These are phyloP conservation scores for Wickerhamiella musiphila DNA, from an alignment of 805 yeast genomes.

Conservation along the genomic window DNA sequence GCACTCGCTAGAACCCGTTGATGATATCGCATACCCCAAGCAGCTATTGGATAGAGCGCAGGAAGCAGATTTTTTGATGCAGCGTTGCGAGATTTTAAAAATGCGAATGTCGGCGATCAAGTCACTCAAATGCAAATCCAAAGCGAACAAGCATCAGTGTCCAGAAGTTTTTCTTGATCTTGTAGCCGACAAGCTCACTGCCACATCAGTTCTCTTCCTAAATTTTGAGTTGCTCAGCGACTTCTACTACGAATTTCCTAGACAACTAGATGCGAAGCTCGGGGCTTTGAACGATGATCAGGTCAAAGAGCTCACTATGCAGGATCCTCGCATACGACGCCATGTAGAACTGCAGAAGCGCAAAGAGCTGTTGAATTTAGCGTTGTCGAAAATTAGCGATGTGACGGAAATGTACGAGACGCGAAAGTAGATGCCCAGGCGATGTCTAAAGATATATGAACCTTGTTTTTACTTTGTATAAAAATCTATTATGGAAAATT, in stretches of 20 bases:
- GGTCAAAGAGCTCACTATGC: slow-evolving; percentile 78
- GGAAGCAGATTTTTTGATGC: slow-evolving; percentile 64
- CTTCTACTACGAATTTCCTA: slow-evolving; percentile 88
- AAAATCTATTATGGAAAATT: too few relatives aligned
- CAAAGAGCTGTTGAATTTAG: slow-evolving; percentile 72
- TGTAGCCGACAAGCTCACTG: slow-evolving; percentile 77
- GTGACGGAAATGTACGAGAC: slow-evolving; percentile 56
- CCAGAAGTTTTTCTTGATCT: slow-evolving; percentile 91
- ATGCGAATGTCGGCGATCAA: slow-evolving; percentile 64
- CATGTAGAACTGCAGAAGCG: slow-evolving; percentile 91
- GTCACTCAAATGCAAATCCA: slow-evolving; percentile 56
- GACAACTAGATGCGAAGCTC: slow-evolving; percentile 70
- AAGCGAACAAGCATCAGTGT: slow-evolving; percentile 72
- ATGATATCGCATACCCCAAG: slow-evolving; percentile 57
- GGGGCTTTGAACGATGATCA: slow-evolving; percentile 55
- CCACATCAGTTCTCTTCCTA: slow-evolving; percentile 80
- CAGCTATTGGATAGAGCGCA: slow-evolving; percentile 61
- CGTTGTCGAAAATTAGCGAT: slow-evolving; percentile 67
- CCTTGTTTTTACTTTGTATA: too few relatives aligned
- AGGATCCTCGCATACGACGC: slow-evolving; percentile 75
- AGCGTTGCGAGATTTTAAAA: slow-evolving; percentile 49
- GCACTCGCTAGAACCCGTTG: slow-evolving; percentile 13
- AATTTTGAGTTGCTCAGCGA: slow-evolving; percentile 90
- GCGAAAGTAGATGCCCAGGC: too few relatives aligned
- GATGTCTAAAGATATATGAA: too few relatives aligned